Evolutionary conservation across 2,329 filamentous ascomycete genomes (phyloP).

Genomic region (Aspergillus cejpii): DNA sequence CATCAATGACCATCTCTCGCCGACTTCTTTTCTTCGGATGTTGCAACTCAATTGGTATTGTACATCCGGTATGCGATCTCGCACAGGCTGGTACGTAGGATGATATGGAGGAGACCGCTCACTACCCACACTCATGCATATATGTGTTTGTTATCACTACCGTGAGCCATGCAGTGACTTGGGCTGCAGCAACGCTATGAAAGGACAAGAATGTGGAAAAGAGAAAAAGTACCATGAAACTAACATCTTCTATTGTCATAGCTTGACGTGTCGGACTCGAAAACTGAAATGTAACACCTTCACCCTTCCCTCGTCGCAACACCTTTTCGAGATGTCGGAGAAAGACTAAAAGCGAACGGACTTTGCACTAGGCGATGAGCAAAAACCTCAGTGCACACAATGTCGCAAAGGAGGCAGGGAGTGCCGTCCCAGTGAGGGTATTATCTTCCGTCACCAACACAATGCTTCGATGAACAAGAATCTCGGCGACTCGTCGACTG

Average conservation of each 20-base stretch:
- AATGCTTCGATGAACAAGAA: conserved; percentile 61
- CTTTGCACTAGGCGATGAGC: conserved; percentile 44
- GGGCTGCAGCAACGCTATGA: not conserved
- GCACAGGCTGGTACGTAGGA: conserved; percentile 38
- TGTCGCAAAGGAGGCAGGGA: conserved; percentile 55
- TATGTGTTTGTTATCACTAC: not conserved
- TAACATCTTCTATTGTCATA: conserved; percentile 16
- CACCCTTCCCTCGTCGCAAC: conserved; percentile 1
- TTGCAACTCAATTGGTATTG: conserved; percentile 20
- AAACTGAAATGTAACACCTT: conserved; percentile 54
- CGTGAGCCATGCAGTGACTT: not conserved
- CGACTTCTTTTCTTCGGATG: conserved; percentile 18
- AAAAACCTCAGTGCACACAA: conserved; percentile 55
- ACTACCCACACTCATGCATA: not conserved
- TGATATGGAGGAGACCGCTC: not conserved
- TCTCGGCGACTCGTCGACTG: conserved; percentile 35
- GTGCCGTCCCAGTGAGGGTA: conserved; percentile 55
- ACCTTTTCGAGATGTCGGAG: conserved; percentile 1
- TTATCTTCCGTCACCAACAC: conserved; percentile 62
- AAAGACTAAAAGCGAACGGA: conserved; percentile 7
- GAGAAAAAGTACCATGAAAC: conserved; percentile 1
- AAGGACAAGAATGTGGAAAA: not conserved
- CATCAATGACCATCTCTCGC: conserved; percentile 2
- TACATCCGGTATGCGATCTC: conserved; percentile 37
- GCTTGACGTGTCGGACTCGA: conserved; percentile 52